Base-by-base conservation (phyloP, 2,329 filamentous ascomycete species). In the Calonectria fujianensis region DNA sequence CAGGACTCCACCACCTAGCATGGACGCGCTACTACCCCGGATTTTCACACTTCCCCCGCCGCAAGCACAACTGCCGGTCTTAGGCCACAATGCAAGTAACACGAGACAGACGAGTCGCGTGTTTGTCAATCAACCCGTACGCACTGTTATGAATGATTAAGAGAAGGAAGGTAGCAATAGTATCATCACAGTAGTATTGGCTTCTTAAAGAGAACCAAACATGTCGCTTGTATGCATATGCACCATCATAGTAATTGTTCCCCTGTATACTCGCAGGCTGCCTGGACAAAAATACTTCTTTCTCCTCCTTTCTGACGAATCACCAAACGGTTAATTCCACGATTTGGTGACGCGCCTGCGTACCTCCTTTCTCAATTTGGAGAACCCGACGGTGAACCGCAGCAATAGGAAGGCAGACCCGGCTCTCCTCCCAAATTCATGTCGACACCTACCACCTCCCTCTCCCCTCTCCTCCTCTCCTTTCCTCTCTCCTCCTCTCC, bases 1-100 rank as follows among this genome's bases (percentile, higher is more conserved):
- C 11, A 57, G 50, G 65, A 74, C 78, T 79, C 79, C 79, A 80
- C 79, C 59, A 71, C 69, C 59, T 61, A 73, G 77, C 78, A 75
- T 76, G 72, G 70, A 50, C 71, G 73, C 76, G 73, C 70, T 80
- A 76, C 75, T 81, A 80, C 80, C 80, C 80, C 80, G 77, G 80
- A 81, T 81, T 81, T 81, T 81, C 78, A 68, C 75, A 80, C 73
- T 69, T 73, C 50, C 72, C 68, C 54, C 69, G 74, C 67, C 48
- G 48, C 61, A 52, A 66, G 37, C 52, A 73, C 66, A 79, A 77
- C 74, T 81, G 72, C 78, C 75, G 79, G 73, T 66, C 61, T 77
- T 73, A 59, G 76, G 68, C 69, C 70, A 63, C 50, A 48, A 64
- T 75, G 69, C 59, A 63, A 70, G 50, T 29, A 54, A 59, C 48